These are phyloP conservation scores for Fomitopsis betulina DNA, from an alignment of 1,284 basidiomycete genomes.

Conservation along the genomic window DNA sequence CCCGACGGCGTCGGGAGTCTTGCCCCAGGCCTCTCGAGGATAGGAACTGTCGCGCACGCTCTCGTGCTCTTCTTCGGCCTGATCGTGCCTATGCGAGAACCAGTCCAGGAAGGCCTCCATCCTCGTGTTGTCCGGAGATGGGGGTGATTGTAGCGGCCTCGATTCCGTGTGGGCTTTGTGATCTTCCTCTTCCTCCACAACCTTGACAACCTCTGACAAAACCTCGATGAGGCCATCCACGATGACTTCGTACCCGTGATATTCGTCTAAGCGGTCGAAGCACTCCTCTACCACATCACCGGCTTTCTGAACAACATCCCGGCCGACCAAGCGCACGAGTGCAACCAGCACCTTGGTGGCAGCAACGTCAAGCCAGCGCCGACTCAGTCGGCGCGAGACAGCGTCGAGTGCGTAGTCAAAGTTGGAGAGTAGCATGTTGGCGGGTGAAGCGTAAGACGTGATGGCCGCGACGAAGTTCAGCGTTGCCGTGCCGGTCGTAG, in stretches of 20 bases:
- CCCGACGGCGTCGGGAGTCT: conserved; percentile 14
- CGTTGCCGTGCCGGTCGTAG: conserved; percentile 65
- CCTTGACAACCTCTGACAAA: conserved; percentile 71
- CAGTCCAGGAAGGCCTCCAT: conserved; percentile 58
- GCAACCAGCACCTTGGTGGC: conserved; percentile 78
- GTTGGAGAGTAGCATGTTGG: conserved; percentile 84
- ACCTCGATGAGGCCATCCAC: conserved; percentile 87
- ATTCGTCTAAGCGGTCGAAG: conserved; percentile 91
- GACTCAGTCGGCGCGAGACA: conserved; percentile 75
- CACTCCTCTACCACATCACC: conserved; percentile 93
- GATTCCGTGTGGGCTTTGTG: conserved; percentile 11
- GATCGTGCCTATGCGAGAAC: conserved; percentile 49
- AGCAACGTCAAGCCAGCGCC: conserved; percentile 73
- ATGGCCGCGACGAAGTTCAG: conserved; percentile 65
- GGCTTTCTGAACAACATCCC: conserved; percentile 80
- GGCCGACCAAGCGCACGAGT: conserved; percentile 81
- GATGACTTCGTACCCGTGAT: conserved; percentile 83
- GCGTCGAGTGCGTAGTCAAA: conserved; percentile 93
- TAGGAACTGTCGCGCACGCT: conserved; percentile 12
- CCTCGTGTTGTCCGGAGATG: conserved; percentile 18
- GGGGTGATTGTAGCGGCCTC: background rate
- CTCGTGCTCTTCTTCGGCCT: conserved; percentile 11
- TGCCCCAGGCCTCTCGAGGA: conserved; percentile 53
- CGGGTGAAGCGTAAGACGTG: conserved; percentile 78
- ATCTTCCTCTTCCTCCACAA: conserved; percentile 55